Evolutionary conservation across 129 eudicot genomes (phyloP), one percentile per base, ranked within the genome.

Genomic region (Escallonia rubra): DNA sequence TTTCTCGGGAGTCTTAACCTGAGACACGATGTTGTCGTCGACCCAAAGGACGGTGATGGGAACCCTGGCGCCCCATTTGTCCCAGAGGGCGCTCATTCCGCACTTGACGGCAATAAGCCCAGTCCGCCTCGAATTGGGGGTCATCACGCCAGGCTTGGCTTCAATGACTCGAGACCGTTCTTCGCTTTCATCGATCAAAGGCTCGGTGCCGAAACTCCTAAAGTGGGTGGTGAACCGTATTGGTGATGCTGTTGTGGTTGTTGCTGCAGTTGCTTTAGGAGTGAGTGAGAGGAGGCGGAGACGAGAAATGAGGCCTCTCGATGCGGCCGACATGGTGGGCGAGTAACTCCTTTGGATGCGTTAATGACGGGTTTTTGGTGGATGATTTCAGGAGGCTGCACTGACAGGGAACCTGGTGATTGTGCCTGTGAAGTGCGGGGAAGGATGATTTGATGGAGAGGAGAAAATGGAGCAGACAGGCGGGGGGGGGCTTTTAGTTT

Each of bases 1-100:
- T 64, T 89, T 94, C 50, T 89, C 97, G 10, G 91, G 96, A 3
- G 88, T 89, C 67, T 94, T 94, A 75, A 89, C 99, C 69, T 94
- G 99, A 40, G 96, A 77, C 3, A 94, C 99, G 54, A 94, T 79
- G 71, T 94, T 94, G 58, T 94, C 97, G 64, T 94, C 99, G 41
- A 89, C 41, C 95, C 95, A 89, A 61, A 94, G 96, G 42, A 94
- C 73, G 16, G 88, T 81, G 45, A 89, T 87, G 7, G 99, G 99
- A 82, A 94, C 84, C 60, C 96, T 76, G 5, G 78, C 85, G 10
- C 99, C 99, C 99, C 99, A 94, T 67, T 89, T 94, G 64, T 94
- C 97, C 99, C 99, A 89, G 72, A 86, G 79, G 0, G 95, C 96
- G 7, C 88, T 84, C 99, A 94, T 94, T 50, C 99, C 99, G 69